A percentile compares a stretch with the other conserved stretches of the same genome.
Evolutionary conservation across 2,329 filamentous ascomycete species (phyloP).

Genomic region (Ophiostoma fasciatum): DNA sequence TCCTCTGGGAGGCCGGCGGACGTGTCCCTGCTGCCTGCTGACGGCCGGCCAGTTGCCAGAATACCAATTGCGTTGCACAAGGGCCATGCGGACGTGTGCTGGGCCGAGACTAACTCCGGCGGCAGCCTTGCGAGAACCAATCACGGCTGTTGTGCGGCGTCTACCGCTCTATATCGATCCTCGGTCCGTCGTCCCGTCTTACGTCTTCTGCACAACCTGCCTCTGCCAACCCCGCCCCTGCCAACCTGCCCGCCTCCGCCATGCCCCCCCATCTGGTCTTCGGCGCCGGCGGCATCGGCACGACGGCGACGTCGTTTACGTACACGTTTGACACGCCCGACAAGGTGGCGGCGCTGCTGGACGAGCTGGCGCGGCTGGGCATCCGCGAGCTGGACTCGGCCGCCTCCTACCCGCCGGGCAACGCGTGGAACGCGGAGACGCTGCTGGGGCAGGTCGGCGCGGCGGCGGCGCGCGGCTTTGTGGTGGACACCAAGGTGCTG

Average conservation of each 20-base stretch:
- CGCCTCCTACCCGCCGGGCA: constrained; percentile 11
- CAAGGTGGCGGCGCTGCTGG: constrained; percentile 10
- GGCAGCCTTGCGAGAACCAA: too few species aligned
- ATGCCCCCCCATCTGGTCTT: constrained; percentile 12
- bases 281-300: constrained; percentile 13
- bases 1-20: too few species aligned
- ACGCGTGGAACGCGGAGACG: constrained; percentile 12
- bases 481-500: constrained; percentile 11
- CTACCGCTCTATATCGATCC: too few species aligned
- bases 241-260: too few species aligned
- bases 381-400: constrained; percentile 13
- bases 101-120: too few species aligned
- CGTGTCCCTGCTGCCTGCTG: background rate
- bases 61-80: constrained; percentile 5
- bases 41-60: background rate
- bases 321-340: constrained; percentile 13
- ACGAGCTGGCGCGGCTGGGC: constrained; percentile 8
- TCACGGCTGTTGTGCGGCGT: too few species aligned
- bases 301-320: constrained; percentile 10
- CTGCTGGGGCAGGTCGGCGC: constrained; percentile 11
- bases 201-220: too few species aligned
- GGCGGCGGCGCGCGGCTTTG: constrained; percentile 9
- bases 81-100: too few species aligned
- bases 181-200: too few species aligned
- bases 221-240: too few species aligned